Evolutionary conservation across 345 rosid genomes (phyloP).

Genomic region (Lumnitzera littorea): DNA sequence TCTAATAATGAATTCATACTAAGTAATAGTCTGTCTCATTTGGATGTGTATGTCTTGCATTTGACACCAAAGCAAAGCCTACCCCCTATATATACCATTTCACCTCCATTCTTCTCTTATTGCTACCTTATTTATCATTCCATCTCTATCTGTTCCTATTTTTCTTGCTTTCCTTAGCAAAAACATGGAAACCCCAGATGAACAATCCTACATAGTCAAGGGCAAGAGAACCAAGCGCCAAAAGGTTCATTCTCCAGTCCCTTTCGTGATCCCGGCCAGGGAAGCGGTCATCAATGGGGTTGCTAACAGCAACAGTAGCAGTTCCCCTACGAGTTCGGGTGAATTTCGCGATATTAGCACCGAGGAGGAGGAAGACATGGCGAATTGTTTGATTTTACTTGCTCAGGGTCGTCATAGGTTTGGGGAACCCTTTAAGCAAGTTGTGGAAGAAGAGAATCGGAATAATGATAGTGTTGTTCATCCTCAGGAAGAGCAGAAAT

Average conservation of each 20-base stretch:
- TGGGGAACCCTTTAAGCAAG: conserved; percentile 11
- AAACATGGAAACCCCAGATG: conserved; percentile 2
- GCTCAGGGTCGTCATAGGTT: conserved; percentile 57
- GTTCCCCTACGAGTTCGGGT: conserved; percentile 16
- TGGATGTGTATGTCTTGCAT: no score
- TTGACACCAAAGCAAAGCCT: no score
- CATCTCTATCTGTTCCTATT: conserved; percentile 8
- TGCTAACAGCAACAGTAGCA: neutral
- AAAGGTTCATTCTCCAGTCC: conserved; percentile 56
- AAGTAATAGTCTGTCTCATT: no score
- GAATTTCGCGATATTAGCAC: conserved; percentile 23
- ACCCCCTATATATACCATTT: neutral
- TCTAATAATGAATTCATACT: no score
- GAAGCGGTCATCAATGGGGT: conserved; percentile 11
- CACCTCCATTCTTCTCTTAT: conserved; percentile 2
- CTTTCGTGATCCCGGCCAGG: conserved; percentile 25
- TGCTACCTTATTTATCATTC: conserved; percentile 17
- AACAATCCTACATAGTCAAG: conserved; percentile 30
- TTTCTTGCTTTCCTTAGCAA: neutral
- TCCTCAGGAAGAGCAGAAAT: conserved; percentile 18
- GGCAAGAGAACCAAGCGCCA: conserved; percentile 81
- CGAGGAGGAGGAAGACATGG: conserved; percentile 87
- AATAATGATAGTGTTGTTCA: neutral
- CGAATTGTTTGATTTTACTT: conserved; percentile 83
- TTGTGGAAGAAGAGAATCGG: conserved; percentile 6